Evolutionary conservation across 345 rosid species (phyloP).

Genomic region (Brassica juncea): DNA sequence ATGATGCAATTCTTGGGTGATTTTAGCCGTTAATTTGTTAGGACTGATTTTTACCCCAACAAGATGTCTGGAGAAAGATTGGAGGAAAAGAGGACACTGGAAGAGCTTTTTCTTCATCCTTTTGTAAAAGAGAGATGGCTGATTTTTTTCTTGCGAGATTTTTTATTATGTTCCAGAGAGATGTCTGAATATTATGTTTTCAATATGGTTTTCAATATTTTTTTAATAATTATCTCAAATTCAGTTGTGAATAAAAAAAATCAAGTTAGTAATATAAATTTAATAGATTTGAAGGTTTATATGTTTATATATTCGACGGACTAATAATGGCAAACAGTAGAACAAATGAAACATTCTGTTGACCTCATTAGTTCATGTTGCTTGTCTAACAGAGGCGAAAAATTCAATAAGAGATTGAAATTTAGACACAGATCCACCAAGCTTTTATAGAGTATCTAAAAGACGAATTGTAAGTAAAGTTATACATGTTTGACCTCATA

Average conservation of each 20-base stretch:
- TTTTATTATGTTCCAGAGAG: not conserved
- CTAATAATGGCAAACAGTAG: not conserved
- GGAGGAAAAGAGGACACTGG: constrained; percentile 58
- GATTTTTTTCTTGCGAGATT: too few species aligned
- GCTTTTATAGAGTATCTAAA: not conserved
- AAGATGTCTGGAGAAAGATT: constrained; percentile 50
- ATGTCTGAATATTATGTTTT: not conserved
- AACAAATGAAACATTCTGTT: not conserved
- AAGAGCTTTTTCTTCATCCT: constrained; percentile 60
- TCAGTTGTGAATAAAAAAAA: not conserved
- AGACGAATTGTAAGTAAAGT: not conserved
- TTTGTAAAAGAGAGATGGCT: constrained; percentile 36
- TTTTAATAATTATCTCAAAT: not conserved
- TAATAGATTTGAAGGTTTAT: not conserved
- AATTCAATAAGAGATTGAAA: constrained; percentile 6
- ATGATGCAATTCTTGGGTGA: too few species aligned
- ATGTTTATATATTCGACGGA: not conserved
- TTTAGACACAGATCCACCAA: not conserved
- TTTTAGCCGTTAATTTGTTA: too few species aligned
- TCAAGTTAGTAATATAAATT: not conserved
- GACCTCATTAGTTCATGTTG: not conserved
- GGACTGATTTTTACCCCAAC: too few species aligned
- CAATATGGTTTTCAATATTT: not conserved
- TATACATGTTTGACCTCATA: not conserved
- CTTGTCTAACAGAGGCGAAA: not conserved